Percentiles rank a stretch among this genome's conserved stretches.
These are phyloP conservation scores for Neofusicoccum laricinum DNA, from an alignment of 2,329 filamentous ascomycete species.

Conservation along the genomic window DNA sequence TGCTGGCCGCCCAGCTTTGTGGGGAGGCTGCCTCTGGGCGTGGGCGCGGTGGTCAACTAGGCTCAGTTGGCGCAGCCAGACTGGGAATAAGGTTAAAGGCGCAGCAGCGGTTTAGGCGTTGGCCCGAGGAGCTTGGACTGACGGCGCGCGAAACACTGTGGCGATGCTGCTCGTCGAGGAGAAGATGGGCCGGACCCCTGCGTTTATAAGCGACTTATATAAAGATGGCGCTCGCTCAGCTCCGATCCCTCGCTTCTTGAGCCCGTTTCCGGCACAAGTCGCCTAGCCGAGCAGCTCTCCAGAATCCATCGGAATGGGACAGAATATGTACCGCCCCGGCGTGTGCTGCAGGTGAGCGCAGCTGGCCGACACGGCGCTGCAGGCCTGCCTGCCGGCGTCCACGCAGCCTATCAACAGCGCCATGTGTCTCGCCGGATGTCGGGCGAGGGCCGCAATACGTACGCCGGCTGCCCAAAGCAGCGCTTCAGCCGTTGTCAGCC, in stretches of 20 bases:
- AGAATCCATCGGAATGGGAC: background rate
- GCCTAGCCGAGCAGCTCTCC: background rate
- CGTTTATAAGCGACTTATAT: conserved; percentile 5
- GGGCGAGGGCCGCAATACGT: background rate
- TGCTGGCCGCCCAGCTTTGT: background rate
- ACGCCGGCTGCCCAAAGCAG: background rate
- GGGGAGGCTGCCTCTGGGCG: background rate
- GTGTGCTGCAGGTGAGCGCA: background rate
- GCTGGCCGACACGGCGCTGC: no score
- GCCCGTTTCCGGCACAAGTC: background rate
- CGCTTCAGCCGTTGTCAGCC: conserved; percentile 3
- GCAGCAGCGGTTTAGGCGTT: background rate
- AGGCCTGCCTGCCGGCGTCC: background rate
- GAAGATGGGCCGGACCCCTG: background rate
- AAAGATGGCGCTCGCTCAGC: background rate
- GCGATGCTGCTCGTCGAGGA: background rate
- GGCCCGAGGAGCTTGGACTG: background rate
- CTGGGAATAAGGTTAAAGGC: background rate
- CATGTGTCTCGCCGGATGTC: background rate
- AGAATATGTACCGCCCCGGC: background rate
- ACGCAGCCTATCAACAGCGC: background rate
- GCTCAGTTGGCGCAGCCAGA: no score
- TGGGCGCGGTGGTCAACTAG: background rate
- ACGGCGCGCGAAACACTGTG: background rate
- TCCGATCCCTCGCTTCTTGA: background rate